A percentile compares a stretch with the other conserved stretches of the same genome.
phyloP scores from a whole-genome alignment of 2,329 filamentous ascomycete genomes.

The Fulvia fulva region DNA sequence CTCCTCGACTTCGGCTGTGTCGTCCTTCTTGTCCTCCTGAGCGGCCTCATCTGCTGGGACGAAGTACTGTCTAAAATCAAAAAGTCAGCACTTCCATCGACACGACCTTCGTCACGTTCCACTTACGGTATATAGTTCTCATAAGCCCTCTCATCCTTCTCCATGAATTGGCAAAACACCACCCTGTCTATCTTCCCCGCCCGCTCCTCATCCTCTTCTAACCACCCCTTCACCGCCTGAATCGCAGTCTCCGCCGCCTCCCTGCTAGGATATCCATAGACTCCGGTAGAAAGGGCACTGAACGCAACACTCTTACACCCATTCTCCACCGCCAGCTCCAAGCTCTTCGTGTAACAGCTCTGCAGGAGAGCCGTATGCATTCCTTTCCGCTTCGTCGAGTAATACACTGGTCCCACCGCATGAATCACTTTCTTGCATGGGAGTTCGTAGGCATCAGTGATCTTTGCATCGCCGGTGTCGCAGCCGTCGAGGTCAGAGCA shows the following conservation, averaged over 20 bases:
- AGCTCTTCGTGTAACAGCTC: constrained; percentile 65
- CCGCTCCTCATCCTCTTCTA: constrained; percentile 43
- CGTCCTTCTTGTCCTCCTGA: constrained; percentile 26
- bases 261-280: constrained; percentile 79
- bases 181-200: constrained; percentile 61
- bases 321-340: constrained; percentile 68
- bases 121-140: constrained; percentile 68
- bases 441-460: constrained; percentile 72
- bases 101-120: not conserved
- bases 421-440: constrained; percentile 81
- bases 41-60: constrained; percentile 37
- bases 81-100: not conserved
- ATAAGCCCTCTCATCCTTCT: constrained; percentile 74
- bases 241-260: constrained; percentile 72
- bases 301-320: constrained; percentile 73
- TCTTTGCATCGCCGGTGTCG: constrained; percentile 72
- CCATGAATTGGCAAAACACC: constrained; percentile 79
- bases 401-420: constrained; percentile 80
- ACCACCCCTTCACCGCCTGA: constrained; percentile 54
- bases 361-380: constrained; percentile 46
- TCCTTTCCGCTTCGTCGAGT: constrained; percentile 37
- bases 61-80: constrained; percentile 45
- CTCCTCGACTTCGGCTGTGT: constrained; percentile 1
- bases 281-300: constrained; percentile 76
- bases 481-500: constrained; percentile 71